These are phyloP conservation scores for Tremellales sp. DNA, from an alignment of 1,284 basidiomycete species.

Conservation along the genomic window DNA sequence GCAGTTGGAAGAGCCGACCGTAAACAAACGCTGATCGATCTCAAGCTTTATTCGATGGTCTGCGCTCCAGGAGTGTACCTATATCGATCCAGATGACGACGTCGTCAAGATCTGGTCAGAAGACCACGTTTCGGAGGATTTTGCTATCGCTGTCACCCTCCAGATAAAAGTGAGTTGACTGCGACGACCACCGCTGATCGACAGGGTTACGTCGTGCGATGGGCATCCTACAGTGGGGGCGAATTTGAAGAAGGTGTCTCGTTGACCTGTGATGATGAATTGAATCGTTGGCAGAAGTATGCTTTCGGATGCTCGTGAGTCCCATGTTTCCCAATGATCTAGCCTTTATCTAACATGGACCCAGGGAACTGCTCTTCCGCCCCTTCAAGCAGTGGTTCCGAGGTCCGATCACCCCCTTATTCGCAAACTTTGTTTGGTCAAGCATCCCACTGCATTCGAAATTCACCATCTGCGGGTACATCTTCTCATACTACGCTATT, in stretches of 20 bases:
- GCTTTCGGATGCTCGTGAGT: slow-evolving; percentile 60
- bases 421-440: slow-evolving; percentile 73
- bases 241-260: slow-evolving; percentile 87
- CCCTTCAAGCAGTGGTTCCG: slow-evolving; percentile 68
- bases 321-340: slow-evolving; percentile 3
- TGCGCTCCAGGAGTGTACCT: slow-evolving; percentile 73
- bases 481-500: slow-evolving; percentile 85
- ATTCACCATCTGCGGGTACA: slow-evolving; percentile 59
- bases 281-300: slow-evolving; percentile 82
- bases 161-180: slow-evolving; percentile 42
- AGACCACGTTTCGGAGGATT: slow-evolving; percentile 77
- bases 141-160: slow-evolving; percentile 66
- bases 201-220: slow-evolving; percentile 70
- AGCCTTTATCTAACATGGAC: slow-evolving; percentile 10
- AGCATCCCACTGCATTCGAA: slow-evolving; percentile 75
- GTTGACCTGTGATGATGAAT: slow-evolving; percentile 52
- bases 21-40: background rate
- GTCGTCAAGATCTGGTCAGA: slow-evolving; percentile 72
- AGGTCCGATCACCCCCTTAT: slow-evolving; percentile 73
- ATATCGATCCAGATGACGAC: slow-evolving; percentile 62
- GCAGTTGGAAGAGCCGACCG: background rate
- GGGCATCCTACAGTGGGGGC: slow-evolving; percentile 75
- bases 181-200: slow-evolving; percentile 32
- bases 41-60: slow-evolving; percentile 66
- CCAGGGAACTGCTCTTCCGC: slow-evolving; percentile 70